Evolutionary conservation across 352 stramenopile species (phyloP), one percentile per base, ranked within the genome.

Genomic region (Aphanomyces euteiches): DNA sequence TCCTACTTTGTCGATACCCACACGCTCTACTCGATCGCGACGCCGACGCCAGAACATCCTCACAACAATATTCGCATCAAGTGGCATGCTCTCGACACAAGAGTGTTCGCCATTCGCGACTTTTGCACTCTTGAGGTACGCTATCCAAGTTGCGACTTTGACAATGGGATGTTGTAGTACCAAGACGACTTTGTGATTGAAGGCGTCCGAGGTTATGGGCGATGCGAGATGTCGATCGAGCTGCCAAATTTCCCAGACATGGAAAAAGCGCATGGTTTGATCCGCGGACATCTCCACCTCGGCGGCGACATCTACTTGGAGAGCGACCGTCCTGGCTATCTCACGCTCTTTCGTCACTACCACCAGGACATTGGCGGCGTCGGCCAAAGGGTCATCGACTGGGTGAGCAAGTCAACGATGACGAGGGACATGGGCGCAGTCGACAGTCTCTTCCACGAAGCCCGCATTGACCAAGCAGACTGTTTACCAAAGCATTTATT

Each of bases 41-140:
- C 65, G 3, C 86, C 84, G 1, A 89, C 86, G 1, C 50, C 54
- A 3, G 84, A 90, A 5, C 91, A 94, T 69, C 86, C 86, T 6
- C 87, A 90, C 56, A 84, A 94, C 67, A 89, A 84, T 50, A 81
- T 94, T 12, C 82, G 76, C 1, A 80, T 90, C 70, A 94, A 94
- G 74, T 94, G 86, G 86, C 88, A 80, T 1, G 85, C 85, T 4
- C 74, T 92, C 37, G 81, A 88, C 65, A 66, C 66, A 90, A 90
- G 74, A 73, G 91, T 21, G 80, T 81, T 28, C 28, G 45, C 79
- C 84, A 81, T 89, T 59, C 82, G 86, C 17, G 86, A 94, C 60
- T 92, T 90, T 43, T 90, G 81, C 68, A 88, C 89, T 76, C 75
- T 93, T 40, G 60, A 67, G 60, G 60, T 67, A 67, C 5, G 47